Percentiles rank a stretch among this genome's conserved stretches.
Conservation (phyloP, 108 stramenopile genomes). For the Fragilaria crotonensis region DNA sequence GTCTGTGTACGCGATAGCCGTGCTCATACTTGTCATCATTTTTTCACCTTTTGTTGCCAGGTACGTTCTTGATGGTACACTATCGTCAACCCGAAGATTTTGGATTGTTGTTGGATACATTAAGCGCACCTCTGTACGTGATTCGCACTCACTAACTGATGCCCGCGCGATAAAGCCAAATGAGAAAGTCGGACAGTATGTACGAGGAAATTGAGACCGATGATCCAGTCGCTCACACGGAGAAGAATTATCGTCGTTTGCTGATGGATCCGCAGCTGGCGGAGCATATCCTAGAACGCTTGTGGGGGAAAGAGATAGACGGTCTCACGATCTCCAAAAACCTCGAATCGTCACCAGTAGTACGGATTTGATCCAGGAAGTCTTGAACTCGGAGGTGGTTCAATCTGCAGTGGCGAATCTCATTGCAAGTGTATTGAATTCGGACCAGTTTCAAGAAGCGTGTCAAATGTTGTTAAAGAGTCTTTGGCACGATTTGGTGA, state of each 20-base stretch:
- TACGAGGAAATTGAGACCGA: constrained; percentile 24
- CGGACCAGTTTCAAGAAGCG: constrained; percentile 55
- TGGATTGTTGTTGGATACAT: neutral
- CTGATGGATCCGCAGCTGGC: too few relatives aligned
- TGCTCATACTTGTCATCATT: constrained; percentile 12
- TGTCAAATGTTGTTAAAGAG: constrained; percentile 46
- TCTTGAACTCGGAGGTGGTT: constrained; percentile 20
- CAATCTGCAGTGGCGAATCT: constrained; percentile 37
- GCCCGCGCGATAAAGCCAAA: too few relatives aligned
- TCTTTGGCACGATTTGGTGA: constrained; percentile 65
- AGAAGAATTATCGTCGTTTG: too few relatives aligned
- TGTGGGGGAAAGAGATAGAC: too few relatives aligned
- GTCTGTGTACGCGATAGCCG: constrained; percentile 22
- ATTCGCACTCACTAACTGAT: neutral
- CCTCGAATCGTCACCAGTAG: too few relatives aligned
- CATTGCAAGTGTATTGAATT: constrained; percentile 45
- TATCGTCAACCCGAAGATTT: neutral
- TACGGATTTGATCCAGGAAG: too few relatives aligned
- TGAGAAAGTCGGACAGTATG: constrained; percentile 20
- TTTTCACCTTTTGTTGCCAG: constrained; percentile 16
- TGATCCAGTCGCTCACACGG: constrained; percentile 37
- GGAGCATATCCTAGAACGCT: too few relatives aligned
- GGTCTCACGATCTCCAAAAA: too few relatives aligned
- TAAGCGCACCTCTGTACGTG: neutral
- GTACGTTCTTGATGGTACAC: too few relatives aligned